Base-by-base conservation (phyloP, 495 filamentous ascomycete genomes). In the Penicillium cataractarum region DNA sequence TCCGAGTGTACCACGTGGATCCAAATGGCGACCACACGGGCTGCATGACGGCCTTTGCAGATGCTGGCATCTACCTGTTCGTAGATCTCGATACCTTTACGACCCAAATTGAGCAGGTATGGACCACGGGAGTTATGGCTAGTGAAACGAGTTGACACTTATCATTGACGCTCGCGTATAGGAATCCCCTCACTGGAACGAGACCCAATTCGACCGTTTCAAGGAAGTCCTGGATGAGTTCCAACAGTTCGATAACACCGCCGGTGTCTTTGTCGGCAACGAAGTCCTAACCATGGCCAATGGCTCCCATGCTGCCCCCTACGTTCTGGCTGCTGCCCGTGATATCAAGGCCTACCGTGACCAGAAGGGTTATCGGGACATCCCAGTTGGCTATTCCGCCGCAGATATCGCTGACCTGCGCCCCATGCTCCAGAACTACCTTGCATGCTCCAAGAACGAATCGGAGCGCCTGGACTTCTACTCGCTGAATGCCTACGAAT, bases 1-100 rank as follows among this genome's bases (percentile, higher is more conserved):
- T 97, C 69, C 91, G 92, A 48, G 90, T 96, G 48, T 97, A 97
- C 75, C 92, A 96, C 70, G 92, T 96, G 57, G 89, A 94, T 65
- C 71, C 90, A 4, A 69, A 71, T 19, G 83, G 68, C 29, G 81
- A 94, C 66, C 92, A 97, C 74, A 90, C 83, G 58, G 89, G 82
- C 31, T 92, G 89, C 74, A 91, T 92, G 89, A 77, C 74, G 13
- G 86, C 83, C 15, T 86, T 92, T 71, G 83, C 81, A 21, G 80
- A 87, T 65, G 85, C 83, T 26, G 90, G 92, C 29, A 95, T 97
- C 70, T 93, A 96, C 68, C 70, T 90, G 49, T 87, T 91, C 67
- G 82, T 95, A 31, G 92, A 97, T 75, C 79, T 97, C 62, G 92
- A 96, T 68, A 93, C 90, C 39, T 94, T 95, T 70, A 78, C 83